These are phyloP conservation scores for Kalaharituber pfeilii DNA, from an alignment of 2,329 filamentous ascomycete species.

Conservation along the genomic window DNA sequence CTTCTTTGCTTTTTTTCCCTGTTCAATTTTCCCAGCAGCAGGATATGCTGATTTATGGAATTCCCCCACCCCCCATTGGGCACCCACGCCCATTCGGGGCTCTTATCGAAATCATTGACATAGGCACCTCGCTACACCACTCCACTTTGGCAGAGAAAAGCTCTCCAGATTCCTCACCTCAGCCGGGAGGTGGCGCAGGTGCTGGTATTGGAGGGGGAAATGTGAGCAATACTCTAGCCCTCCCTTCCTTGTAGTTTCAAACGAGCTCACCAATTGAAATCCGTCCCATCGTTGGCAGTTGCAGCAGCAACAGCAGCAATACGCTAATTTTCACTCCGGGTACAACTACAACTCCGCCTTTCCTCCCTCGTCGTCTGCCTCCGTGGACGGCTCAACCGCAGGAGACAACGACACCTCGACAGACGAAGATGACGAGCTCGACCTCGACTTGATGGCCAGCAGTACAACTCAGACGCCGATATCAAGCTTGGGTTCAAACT, in stretches of 20 bases:
- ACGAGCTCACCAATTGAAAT: slow-evolving; percentile 45
- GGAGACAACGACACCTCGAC: slow-evolving; percentile 9
- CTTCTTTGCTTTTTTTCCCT: too few relatives aligned
- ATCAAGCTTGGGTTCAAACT: not conserved
- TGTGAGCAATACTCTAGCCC: slow-evolving; percentile 32
- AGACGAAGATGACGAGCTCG: slow-evolving; percentile 41
- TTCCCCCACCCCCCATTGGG: not conserved
- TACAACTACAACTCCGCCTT: not conserved
- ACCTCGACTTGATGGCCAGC: slow-evolving; percentile 35
- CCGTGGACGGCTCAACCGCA: slow-evolving; percentile 6
- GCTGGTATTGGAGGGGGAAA: not conserved
- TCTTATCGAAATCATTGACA: not conserved
- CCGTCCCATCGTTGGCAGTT: slow-evolving; percentile 24
- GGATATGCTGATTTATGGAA: not conserved
- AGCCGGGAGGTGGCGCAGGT: not conserved
- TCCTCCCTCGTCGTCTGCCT: not conserved
- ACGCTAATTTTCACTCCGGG: not conserved
- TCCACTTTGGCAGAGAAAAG: slow-evolving; percentile 79
- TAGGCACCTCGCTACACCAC: slow-evolving; percentile 49
- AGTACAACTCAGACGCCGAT: not conserved
- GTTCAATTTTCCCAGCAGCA: too few relatives aligned
- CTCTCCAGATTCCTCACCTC: slow-evolving; percentile 76
- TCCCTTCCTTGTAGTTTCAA: slow-evolving; percentile 41
- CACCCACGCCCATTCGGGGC: not conserved
- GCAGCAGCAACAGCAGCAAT: not conserved